phyloP scores from a whole-genome alignment of 768 basidiomycete species.

The Russula sp. region DNA sequence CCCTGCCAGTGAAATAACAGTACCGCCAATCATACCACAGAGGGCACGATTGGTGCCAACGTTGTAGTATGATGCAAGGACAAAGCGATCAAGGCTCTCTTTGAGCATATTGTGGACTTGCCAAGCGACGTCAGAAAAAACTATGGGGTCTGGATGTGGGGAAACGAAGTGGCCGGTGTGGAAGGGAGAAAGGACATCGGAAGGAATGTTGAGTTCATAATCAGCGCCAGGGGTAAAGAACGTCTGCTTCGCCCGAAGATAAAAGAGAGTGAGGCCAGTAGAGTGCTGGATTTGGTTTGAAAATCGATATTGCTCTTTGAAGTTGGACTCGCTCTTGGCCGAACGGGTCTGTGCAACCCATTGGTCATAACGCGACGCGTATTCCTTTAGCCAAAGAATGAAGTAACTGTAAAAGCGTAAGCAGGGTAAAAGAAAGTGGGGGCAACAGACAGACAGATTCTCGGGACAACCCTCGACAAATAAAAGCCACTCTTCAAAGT shows the following conservation, averaged over 20 bases:
- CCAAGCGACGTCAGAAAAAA: constrained; percentile 58
- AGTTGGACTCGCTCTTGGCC: constrained; percentile 15
- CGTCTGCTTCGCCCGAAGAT: constrained; percentile 74
- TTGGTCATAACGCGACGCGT: constrained; percentile 48
- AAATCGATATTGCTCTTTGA: constrained; percentile 26
- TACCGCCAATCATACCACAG: constrained; percentile 66
- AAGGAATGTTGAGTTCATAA: constrained; percentile 70
- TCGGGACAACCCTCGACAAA: constrained; percentile 75
- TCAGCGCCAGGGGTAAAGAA: constrained; percentile 70
- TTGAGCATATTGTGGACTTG: constrained; percentile 59
- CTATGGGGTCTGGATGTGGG: constrained; percentile 60
- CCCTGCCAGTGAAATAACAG: constrained; percentile 47
- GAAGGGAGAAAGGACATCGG: constrained; percentile 54
- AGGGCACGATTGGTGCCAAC: constrained; percentile 68
- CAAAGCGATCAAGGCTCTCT: constrained; percentile 62
- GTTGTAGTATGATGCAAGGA: constrained; percentile 63
- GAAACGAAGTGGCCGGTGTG: constrained; percentile 47
- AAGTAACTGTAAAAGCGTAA: constrained; percentile 54
- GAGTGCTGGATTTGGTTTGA: constrained; percentile 32
- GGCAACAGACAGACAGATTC: constrained; percentile 53
- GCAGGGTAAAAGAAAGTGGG: not conserved
- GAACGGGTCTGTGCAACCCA: constrained; percentile 38
- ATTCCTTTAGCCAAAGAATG: constrained; percentile 77
- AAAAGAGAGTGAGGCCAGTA: constrained; percentile 63
- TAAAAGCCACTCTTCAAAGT: constrained; percentile 67